Percentiles rank a stretch among this genome's conserved stretches.
phyloP scores from a whole-genome alignment of 352 stramenopile genomes.

The Phytophthora sansomeana region DNA sequence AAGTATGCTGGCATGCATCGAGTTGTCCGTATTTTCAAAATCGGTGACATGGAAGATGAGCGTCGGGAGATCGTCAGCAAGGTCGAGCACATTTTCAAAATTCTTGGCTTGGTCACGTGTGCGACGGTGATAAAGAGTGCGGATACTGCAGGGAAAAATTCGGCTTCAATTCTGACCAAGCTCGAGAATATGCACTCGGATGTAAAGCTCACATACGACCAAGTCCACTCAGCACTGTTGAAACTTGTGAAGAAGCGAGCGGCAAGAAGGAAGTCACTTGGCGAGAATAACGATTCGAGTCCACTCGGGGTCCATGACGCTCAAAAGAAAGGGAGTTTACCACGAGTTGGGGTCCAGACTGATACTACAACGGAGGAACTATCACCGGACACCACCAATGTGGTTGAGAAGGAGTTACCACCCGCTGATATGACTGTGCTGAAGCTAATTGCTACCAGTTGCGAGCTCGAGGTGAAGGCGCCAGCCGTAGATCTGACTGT shows the following conservation, averaged over 20 bases:
- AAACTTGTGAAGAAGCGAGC: conserved; percentile 6
- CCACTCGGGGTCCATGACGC: too few species aligned
- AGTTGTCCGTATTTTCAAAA: conserved; percentile 24
- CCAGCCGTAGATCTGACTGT: too few species aligned
- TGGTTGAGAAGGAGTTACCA: too few species aligned
- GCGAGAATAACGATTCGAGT: not conserved
- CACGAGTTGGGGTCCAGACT: too few species aligned
- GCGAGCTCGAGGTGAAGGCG: not conserved
- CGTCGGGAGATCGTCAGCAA: conserved; percentile 31
- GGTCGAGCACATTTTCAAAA: conserved; percentile 40
- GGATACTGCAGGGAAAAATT: conserved; percentile 9
- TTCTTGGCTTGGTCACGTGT: conserved; percentile 32
- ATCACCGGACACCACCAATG: too few species aligned
- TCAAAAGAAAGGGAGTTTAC: too few species aligned
- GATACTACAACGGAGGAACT: too few species aligned
- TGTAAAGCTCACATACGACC: conserved; percentile 17
- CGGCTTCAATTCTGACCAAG: conserved; percentile 13
- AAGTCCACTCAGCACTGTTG: conserved; percentile 18
- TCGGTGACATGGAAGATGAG: conserved; percentile 34
- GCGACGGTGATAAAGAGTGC: conserved; percentile 26
- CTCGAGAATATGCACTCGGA: conserved; percentile 22
- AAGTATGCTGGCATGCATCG: conserved; percentile 32
- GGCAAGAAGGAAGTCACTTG: not conserved
- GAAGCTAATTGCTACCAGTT: too few species aligned
- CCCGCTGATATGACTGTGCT: too few species aligned